Conservation (phyloP, 305 asterid genomes). For the Solanum chacoense region DNA sequence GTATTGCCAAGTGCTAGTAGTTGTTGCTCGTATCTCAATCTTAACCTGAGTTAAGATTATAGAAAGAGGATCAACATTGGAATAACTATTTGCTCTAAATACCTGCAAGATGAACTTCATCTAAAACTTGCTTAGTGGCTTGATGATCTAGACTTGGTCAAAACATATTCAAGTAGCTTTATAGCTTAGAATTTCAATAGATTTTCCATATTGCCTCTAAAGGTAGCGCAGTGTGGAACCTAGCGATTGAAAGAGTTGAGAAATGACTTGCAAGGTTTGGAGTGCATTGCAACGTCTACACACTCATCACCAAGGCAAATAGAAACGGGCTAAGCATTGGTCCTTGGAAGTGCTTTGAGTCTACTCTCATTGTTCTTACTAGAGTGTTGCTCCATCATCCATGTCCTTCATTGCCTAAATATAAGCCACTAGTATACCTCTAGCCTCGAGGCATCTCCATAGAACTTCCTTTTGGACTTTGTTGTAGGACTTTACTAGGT, state of each 20-base stretch:
- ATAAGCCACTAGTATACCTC: background rate
- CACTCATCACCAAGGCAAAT: background rate
- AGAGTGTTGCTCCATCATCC: background rate
- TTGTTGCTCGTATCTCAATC: background rate
- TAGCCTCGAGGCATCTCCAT: background rate
- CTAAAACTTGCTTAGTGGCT: background rate
- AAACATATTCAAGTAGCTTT: background rate
- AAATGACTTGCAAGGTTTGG: background rate
- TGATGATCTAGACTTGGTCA: background rate
- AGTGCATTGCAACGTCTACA: background rate
- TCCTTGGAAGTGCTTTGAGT: background rate
- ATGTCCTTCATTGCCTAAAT: background rate
- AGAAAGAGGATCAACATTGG: background rate
- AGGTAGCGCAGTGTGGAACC: background rate
- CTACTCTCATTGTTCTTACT: background rate
- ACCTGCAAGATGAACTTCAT: background rate
- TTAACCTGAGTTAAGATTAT: background rate
- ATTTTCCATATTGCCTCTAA: background rate
- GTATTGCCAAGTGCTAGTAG: background rate
- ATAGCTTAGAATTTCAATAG: background rate
- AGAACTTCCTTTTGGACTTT: background rate
- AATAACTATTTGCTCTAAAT: background rate
- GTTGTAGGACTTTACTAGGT: background rate
- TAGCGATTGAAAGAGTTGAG: background rate
- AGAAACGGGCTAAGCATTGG: background rate